These are phyloP conservation scores for Hemisphaericaspora xylanilytica DNA, from an alignment of 1,139 yeast species.

Conservation along the genomic window DNA sequence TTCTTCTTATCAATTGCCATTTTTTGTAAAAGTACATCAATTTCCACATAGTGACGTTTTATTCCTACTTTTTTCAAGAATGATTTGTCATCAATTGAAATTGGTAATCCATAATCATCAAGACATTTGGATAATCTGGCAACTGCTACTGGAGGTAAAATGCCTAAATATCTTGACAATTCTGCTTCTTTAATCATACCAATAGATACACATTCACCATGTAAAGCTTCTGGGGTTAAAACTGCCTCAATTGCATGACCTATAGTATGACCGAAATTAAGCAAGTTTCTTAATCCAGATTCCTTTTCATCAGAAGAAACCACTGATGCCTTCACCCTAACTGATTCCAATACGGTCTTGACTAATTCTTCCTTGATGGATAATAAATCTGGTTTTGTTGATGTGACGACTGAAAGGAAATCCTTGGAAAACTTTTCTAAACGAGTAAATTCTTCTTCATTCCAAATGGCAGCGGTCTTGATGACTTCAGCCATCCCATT, in stretches of 20 bases:
- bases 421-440: constrained; percentile 71
- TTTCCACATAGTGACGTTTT: constrained; percentile 60
- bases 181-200: constrained; percentile 97
- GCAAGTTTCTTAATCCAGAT: constrained; percentile 85
- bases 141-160: constrained; percentile 88
- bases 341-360: constrained; percentile 80
- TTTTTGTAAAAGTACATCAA: constrained; percentile 68
- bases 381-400: constrained; percentile 50
- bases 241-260: constrained; percentile 99
- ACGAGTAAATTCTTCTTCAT: constrained; percentile 79
- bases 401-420: constrained; percentile 61
- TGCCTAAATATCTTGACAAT: constrained; percentile 83
- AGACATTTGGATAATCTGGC: constrained; percentile 84
- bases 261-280: constrained; percentile 95
- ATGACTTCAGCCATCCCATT: constrained; percentile 99
- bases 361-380: constrained; percentile 71
- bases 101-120: constrained; percentile 82
- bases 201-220: constrained; percentile 95
- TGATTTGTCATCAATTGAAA: constrained; percentile 65
- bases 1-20: constrained; percentile 97
- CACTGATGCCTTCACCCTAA: constrained; percentile 88
- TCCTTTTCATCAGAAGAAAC: constrained; percentile 95
- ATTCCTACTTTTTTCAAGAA: constrained; percentile 67
- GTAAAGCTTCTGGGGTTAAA: constrained; percentile 91
- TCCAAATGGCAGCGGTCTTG: constrained; percentile 98